Evolutionary conservation across 2,329 filamentous ascomycete species (phyloP).

Genomic region (Ophiostoma perfectum): DNA sequence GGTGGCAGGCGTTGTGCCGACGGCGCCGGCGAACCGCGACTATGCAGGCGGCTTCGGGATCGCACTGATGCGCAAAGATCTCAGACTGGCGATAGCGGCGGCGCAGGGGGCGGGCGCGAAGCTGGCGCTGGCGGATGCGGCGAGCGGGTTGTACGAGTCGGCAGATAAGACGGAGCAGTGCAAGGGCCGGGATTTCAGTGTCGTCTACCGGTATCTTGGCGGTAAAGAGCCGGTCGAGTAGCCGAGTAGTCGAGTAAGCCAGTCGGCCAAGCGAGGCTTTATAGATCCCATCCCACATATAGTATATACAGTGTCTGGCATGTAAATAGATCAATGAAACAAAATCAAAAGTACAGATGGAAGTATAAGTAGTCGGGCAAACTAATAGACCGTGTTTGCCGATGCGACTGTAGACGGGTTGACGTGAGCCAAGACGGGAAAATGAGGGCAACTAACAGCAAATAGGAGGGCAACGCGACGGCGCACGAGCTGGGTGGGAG

Average conservation of each 20-base stretch:
- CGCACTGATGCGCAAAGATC: constrained; percentile 73
- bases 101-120: constrained; percentile 61
- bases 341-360: background rate
- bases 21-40: constrained; percentile 67
- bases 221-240: background rate
- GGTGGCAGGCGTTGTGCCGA: constrained; percentile 70
- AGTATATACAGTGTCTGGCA: too few species aligned
- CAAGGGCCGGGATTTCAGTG: constrained; percentile 71
- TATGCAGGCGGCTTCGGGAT: constrained; percentile 76
- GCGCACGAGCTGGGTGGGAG: background rate
- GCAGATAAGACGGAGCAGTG: constrained; percentile 57
- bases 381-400: background rate
- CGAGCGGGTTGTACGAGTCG: constrained; percentile 61
- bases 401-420: background rate
- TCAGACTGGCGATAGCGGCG: constrained; percentile 66
- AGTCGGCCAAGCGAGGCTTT: too few species aligned
- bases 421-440: background rate
- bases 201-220: constrained; percentile 66
- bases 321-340: background rate
- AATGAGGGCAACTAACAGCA: background rate
- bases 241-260: too few species aligned
- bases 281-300: too few species aligned
- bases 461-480: background rate
- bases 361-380: background rate
- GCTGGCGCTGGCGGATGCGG: constrained; percentile 59